Evolutionary conservation across 2,329 filamentous ascomycete genomes (phyloP).

Genomic region (Microdochium bolleyi): DNA sequence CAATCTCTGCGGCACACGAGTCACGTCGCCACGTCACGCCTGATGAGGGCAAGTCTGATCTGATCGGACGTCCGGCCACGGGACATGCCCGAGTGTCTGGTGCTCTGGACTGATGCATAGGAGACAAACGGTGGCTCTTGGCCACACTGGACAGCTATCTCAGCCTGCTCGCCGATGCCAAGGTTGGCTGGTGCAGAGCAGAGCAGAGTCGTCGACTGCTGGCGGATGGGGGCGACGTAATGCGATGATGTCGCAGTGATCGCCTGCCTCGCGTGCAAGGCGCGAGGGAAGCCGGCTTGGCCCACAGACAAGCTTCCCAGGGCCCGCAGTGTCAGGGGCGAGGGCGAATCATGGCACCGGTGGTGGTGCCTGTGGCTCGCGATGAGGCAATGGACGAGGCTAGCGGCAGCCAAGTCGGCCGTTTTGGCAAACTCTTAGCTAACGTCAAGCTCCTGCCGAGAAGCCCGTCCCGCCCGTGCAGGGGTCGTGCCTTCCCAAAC

Average conservation of each 20-base stretch:
- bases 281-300: background rate
- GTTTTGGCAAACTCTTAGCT: background rate
- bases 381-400: background rate
- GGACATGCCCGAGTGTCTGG: too few species aligned
- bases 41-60: too few species aligned
- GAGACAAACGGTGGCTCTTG: too few species aligned
- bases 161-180: too few species aligned
- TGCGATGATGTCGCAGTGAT: background rate
- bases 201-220: too few species aligned
- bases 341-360: background rate
- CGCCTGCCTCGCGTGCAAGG: background rate
- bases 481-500: background rate
- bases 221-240: background rate
- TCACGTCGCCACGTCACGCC: too few species aligned
- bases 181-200: too few species aligned
- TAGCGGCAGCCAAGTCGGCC: slow-evolving; percentile 1
- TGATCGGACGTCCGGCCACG: too few species aligned
- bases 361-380: background rate
- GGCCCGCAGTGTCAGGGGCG: background rate
- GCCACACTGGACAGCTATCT: too few species aligned
- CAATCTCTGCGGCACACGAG: too few species aligned
- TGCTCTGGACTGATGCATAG: too few species aligned
- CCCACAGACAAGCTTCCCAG: background rate
- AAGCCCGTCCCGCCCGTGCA: background rate
- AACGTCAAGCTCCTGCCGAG: background rate